Conservation (phyloP, 2,329 filamentous ascomycete genomes). For the Sporothrix euskadiensis region DNA sequence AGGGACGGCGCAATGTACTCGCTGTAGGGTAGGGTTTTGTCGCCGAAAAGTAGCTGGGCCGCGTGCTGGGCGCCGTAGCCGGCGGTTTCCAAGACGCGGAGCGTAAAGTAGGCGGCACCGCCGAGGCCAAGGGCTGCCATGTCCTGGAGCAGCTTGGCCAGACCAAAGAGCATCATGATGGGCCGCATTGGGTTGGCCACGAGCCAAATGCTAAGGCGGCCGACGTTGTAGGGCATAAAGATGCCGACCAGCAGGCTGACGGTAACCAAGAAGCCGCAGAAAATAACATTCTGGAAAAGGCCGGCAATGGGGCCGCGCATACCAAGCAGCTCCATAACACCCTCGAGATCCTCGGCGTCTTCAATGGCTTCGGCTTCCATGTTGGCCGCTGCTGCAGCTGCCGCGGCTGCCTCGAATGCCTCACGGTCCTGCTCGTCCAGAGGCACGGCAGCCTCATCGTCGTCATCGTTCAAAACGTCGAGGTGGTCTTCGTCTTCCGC, state of each 20-base stretch:
- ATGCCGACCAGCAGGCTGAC: slow-evolving; percentile 83
- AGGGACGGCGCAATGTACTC: slow-evolving; percentile 28
- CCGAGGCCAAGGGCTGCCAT: slow-evolving; percentile 66
- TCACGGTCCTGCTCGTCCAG: slow-evolving; percentile 55
- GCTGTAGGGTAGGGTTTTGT: slow-evolving; percentile 30
- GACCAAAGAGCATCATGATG: slow-evolving; percentile 67
- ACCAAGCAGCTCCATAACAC: slow-evolving; percentile 91
- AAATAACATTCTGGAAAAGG: slow-evolving; percentile 90
- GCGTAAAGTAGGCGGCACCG: slow-evolving; percentile 46
- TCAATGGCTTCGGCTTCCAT: slow-evolving; percentile 76
- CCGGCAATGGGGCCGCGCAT: slow-evolving; percentile 92
- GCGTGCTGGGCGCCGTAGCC: slow-evolving; percentile 43
- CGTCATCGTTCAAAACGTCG: slow-evolving; percentile 39
- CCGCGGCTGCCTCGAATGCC: slow-evolving; percentile 63
- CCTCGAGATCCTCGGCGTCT: slow-evolving; percentile 91
- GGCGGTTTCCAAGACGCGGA: slow-evolving; percentile 39
- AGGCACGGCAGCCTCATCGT: slow-evolving; percentile 39
- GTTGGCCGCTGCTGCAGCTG: slow-evolving; percentile 64
- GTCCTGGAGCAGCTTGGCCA: slow-evolving; percentile 81
- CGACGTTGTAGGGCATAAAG: slow-evolving; percentile 89
- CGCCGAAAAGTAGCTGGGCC: slow-evolving; percentile 41
- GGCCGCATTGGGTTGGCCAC: slow-evolving; percentile 78
- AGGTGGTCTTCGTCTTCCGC: slow-evolving; percentile 32
- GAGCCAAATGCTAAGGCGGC: slow-evolving; percentile 78
- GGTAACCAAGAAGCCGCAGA: slow-evolving; percentile 86